Percentiles rank a stretch among this genome's conserved stretches.
Evolutionary conservation across 371 early-diverging fungal species (phyloP).

Genomic region (Homolaphlyctis polyrhiza): DNA sequence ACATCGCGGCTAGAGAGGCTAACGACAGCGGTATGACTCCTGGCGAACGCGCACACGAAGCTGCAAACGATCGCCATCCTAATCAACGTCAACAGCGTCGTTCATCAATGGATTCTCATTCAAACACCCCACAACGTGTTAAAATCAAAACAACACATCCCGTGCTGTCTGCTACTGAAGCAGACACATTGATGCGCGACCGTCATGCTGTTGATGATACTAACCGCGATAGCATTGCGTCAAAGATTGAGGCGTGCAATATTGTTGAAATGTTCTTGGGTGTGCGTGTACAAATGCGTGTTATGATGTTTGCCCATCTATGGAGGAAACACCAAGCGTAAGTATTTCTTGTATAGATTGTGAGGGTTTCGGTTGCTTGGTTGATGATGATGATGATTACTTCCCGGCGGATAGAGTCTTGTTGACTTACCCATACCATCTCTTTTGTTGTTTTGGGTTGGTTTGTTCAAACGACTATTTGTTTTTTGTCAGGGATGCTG

Average conservation of each 20-base stretch:
- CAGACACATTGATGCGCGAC: background rate
- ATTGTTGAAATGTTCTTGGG: conserved; percentile 47
- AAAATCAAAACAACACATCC: too few relatives aligned
- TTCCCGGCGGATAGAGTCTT: too few relatives aligned
- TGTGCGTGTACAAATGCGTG: conserved; percentile 40
- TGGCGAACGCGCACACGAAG: background rate
- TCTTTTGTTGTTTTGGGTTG: too few relatives aligned
- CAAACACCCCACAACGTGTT: background rate
- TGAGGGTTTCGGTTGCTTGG: too few relatives aligned
- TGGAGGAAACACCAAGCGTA: background rate
- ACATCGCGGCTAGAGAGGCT: background rate
- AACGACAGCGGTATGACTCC: background rate
- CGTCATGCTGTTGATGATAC: conserved; percentile 7
- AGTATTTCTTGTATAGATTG: too few relatives aligned
- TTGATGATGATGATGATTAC: too few relatives aligned
- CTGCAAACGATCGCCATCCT: background rate
- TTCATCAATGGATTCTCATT: background rate
- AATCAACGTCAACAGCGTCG: background rate
- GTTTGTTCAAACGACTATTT: too few relatives aligned
- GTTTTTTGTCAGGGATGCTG: too few relatives aligned
- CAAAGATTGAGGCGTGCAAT: conserved; percentile 44
- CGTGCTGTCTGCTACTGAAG: too few relatives aligned
- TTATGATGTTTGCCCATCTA: conserved; percentile 2
- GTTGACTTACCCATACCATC: too few relatives aligned
- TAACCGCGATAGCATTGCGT: conserved; percentile 35